Evolutionary conservation across 495 filamentous ascomycete genomes (phyloP), one percentile per base, ranked within the genome.

Genomic region (Lophium mytilinum): DNA sequence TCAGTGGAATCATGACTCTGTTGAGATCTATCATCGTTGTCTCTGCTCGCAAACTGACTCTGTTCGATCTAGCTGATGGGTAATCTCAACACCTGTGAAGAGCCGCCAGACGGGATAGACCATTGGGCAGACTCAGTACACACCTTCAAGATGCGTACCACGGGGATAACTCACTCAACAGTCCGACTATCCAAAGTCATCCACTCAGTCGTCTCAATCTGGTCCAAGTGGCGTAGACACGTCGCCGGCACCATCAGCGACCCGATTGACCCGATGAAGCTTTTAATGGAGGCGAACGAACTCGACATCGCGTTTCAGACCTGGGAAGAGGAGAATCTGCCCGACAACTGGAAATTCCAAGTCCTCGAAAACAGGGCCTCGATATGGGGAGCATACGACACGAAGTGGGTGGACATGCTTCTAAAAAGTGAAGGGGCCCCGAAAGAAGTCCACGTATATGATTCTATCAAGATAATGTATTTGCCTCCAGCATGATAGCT

Each of bases 221-320:
- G 15, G 45, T 18, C 45, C 6, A 18, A 48, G 45, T 30, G 45
- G 45, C 21, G 41, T 12, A 48, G 33, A 9, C 14, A 21, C 14
- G 10, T 17, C 37, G n/a, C 7, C 36, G 6, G 36, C 12, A 4
- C 21, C 52, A 33, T 51, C 55, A 10, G 17, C 45, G 8, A 52
- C 1, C 18, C 55, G 51, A 17, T 14, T 15, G 19, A 33, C 37
- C 17, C 46, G 33, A 10, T 58, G 4, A 37, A 45, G n/a, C 24
- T 37, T 1, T 17, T 63, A 3, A 45, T 57, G 0, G 46, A 52
- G 30, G 24, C 33, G 18, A 43, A 50, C n/a, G 45, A 47, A 1
- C 24, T 63, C 6, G 60, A 58, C 35, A 52, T 42, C 42, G 37
- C 50, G 19, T 63, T 50, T 34, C 60, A 63, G 37, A 15, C 51